Percentiles rank a stretch among this genome's conserved stretches.
Evolutionary conservation across 139 green algal species (phyloP).

Genomic region (Chlorella sp.): DNA sequence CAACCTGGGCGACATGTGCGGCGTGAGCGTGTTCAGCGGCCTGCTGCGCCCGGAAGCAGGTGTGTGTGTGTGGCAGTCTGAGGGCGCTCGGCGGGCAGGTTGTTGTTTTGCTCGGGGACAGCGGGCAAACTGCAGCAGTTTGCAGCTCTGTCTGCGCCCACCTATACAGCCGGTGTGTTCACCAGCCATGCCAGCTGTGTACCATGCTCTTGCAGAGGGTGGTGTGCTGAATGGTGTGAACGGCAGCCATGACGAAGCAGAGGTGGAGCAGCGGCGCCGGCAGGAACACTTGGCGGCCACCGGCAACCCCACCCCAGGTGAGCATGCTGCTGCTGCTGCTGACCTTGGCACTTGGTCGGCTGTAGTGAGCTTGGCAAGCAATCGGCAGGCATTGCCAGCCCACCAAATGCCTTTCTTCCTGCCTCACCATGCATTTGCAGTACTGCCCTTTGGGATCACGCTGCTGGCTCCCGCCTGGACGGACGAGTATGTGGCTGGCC

Average conservation of each 20-base stretch:
- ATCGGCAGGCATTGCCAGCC: too few relatives aligned
- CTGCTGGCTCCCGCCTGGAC: slow-evolving; percentile 68
- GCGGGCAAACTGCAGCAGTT: not conserved
- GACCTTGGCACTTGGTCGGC: too few relatives aligned
- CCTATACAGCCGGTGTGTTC: too few relatives aligned
- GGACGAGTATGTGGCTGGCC: slow-evolving; percentile 71
- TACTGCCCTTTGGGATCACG: slow-evolving; percentile 82
- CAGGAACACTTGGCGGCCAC: slow-evolving; percentile 35
- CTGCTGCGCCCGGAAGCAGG: slow-evolving; percentile 40
- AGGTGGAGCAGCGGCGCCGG: slow-evolving; percentile 1
- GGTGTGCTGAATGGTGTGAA: too few relatives aligned
- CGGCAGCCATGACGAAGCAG: not conserved
- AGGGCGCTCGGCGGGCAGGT: too few relatives aligned
- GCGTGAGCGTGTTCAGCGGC: slow-evolving; percentile 69
- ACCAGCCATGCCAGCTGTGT: too few relatives aligned
- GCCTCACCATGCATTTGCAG: not conserved
- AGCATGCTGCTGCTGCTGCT: too few relatives aligned
- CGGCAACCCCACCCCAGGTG: slow-evolving; percentile 33
- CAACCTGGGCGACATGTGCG: slow-evolving; percentile 83
- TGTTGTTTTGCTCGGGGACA: too few relatives aligned
- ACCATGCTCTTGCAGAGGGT: too few relatives aligned
- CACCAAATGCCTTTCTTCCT: not conserved
- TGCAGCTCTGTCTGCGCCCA: too few relatives aligned
- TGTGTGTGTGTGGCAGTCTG: not conserved
- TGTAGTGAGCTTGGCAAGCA: not conserved